Base-by-base conservation (phyloP, 1,284 basidiomycete genomes). In the Naganishia sp. region DNA sequence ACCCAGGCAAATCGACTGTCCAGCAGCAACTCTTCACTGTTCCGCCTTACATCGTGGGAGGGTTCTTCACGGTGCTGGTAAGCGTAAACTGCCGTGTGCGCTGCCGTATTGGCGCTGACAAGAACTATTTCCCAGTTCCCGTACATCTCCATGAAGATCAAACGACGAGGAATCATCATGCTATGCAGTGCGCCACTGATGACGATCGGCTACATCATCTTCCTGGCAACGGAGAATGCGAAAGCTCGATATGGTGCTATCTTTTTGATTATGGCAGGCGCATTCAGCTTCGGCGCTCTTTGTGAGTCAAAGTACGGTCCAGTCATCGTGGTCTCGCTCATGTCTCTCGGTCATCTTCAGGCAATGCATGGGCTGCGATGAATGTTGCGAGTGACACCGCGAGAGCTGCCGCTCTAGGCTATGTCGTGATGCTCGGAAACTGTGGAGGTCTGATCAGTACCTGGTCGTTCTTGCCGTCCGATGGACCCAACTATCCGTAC, bases 1-100 rank as follows among this genome's bases (percentile, higher is more conserved):
- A 76, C 70, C 80, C 80, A 1, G 67, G 63, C 15, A 65, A 70
- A 31, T 70, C 74, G 0, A 73, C 75, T 15, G 71, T 81, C 47
- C 54, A 73, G 18, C 71, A 76, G 35, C 79, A 81, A 63, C 74
- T 79, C 3, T 70, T 73, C 18, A 78, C 76, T 3, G 77, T 79
- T 0, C 79, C 77, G 1, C 75, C 76, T 6, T 76, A 76, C 61
- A 66, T 78, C 7, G 72, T 72, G 9, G 76, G 77, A 2, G 76
- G 73, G 1, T 47, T 72, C 18, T 71, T 71, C 31, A 72, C 72
- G 0, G 46, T 78, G 6, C 15, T 65, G 13, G 66, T 67, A 49
- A 62, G 66, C 56, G 9, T 1, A 5, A 15, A 35, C n/a, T 35
- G 18, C 18, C 31, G 25, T 13, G 35, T 21, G 6, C 32, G 5